Conservation (phyloP, 2,329 filamentous ascomycete genomes). For the Xylaria sp. region DNA sequence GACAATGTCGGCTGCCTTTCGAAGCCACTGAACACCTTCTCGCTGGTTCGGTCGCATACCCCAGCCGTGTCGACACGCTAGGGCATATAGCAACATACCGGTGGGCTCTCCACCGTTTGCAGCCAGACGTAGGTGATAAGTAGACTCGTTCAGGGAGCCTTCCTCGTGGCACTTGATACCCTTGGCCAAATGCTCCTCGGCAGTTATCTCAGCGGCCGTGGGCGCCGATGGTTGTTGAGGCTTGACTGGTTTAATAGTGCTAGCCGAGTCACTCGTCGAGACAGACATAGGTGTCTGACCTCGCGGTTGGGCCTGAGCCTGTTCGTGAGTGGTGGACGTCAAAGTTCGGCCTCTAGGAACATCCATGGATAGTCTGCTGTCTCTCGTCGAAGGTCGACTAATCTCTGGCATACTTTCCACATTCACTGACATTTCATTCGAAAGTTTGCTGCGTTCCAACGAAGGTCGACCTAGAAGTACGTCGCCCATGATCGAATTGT, state of each 20-base stretch:
- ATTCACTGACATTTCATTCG: slow-evolving; percentile 41
- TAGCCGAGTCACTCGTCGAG: slow-evolving; percentile 49
- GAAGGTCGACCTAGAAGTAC: slow-evolving; percentile 42
- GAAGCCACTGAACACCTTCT: slow-evolving; percentile 87
- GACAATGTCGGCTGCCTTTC: slow-evolving; percentile 81
- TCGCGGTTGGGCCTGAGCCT: slow-evolving; percentile 35
- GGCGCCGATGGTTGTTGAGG: slow-evolving; percentile 44
- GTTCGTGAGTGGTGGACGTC: slow-evolving; percentile 37
- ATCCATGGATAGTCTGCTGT: slow-evolving; percentile 44
- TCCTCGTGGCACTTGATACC: slow-evolving; percentile 86
- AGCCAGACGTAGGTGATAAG: slow-evolving; percentile 88
- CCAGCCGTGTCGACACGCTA: slow-evolving; percentile 95
- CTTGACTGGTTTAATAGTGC: slow-evolving; percentile 46
- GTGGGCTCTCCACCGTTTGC: slow-evolving; percentile 82
- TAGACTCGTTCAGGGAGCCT: slow-evolving; percentile 85
- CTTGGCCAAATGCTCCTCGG: slow-evolving; percentile 85
- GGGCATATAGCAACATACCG: slow-evolving; percentile 90
- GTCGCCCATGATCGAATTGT: slow-evolving; percentile 36
- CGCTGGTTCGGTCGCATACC: slow-evolving; percentile 88
- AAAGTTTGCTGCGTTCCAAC: slow-evolving; percentile 46
- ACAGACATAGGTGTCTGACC: slow-evolving; percentile 44
- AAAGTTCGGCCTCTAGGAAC: slow-evolving; percentile 42
- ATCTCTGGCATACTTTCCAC: slow-evolving; percentile 41
- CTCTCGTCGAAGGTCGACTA: slow-evolving; percentile 42
- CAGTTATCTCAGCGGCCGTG: slow-evolving; percentile 63